A percentile compares a stretch with the other conserved stretches of the same genome.
phyloP scores from a whole-genome alignment of 2,329 filamentous ascomycete species.

The Diplocarpon rosae region DNA sequence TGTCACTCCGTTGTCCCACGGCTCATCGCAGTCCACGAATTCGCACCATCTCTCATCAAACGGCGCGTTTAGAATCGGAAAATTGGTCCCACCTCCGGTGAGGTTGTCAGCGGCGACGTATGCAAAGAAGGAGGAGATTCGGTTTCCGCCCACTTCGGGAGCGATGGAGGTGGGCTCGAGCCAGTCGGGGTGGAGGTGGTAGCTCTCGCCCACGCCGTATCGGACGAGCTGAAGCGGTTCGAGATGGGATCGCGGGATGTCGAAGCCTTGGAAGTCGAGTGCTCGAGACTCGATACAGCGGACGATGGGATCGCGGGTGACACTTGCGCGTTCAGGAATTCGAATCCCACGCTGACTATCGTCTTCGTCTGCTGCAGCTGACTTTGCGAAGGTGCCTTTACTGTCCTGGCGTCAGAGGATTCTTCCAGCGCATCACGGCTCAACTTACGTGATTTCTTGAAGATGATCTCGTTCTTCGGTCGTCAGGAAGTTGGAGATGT shows the following conservation, averaged over 20 bases:
- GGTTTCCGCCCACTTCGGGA: constrained; percentile 14
- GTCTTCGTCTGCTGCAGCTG: constrained; percentile 39
- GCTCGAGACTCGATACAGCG: constrained; percentile 47
- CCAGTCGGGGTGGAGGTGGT: constrained; percentile 49
- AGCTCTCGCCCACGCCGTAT: constrained; percentile 46
- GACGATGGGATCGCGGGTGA: constrained; percentile 34
- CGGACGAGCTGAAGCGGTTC: constrained; percentile 48
- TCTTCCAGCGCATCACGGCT: background rate
- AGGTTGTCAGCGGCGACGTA: constrained; percentile 38
- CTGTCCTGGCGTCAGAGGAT: constrained; percentile 4
- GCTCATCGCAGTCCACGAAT: constrained; percentile 40
- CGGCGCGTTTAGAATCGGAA: constrained; percentile 35
- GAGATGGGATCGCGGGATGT: constrained; percentile 39
- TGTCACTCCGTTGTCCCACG: constrained; percentile 34
- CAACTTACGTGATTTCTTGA: constrained; percentile 37
- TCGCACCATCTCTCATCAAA: constrained; percentile 37
- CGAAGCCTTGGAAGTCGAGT: constrained; percentile 45
- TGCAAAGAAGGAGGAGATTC: constrained; percentile 46
- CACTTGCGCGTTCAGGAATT: constrained; percentile 36
- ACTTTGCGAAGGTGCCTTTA: constrained; percentile 26
- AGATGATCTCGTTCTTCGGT: constrained; percentile 36
- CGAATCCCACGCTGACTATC: constrained; percentile 34
- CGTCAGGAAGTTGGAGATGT: constrained; percentile 42
- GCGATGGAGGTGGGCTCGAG: constrained; percentile 12
- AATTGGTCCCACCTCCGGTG: constrained; percentile 46